Evolutionary conservation across 192 early-diverging fungal species (phyloP), one percentile per base, ranked within the genome.

Genomic region (Mortierella hygrophila): DNA sequence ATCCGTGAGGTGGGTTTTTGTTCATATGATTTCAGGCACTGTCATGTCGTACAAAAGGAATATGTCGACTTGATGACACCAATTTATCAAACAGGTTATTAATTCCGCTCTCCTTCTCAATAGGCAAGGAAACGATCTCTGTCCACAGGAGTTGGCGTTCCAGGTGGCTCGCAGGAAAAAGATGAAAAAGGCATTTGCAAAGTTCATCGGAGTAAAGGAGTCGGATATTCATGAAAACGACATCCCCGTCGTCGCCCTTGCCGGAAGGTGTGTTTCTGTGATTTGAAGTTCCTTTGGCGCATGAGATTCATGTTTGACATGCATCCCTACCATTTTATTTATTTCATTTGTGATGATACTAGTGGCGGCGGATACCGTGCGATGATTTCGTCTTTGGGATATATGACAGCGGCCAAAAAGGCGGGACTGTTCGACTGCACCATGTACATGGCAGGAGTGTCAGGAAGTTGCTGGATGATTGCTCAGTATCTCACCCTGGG

Each of bases 331-430:
- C 21, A 18, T 21, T 0, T 40, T 26, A 8, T 76, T 54, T 35
- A 35, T 68, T 21, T 54, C 11, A 65, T 65, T 26, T 65, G 26
- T 26, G 26, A 65, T 13, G 10, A 4, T 37, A 37, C 6, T 35
- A 94, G 94, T 76, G 96, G 96, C 41, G 96, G 96, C 18, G 96
- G 96, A 3, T 96, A 93, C 83, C 93, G 96, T 8, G 95, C 96
- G 10, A 97, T 97, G 96, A 81, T 96, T 47, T 92, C 93, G 15
- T 93, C 91, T 8, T 68, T 81, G n/a, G 89, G 96, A 15, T 96
- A 94, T 74, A 82, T 95, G 71, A 90, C 90, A 5, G 94, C 91
- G 1, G 92, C 95, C 87, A 82, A 95, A 35, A 86, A 94, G 20
- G 84, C 92, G 7, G 95, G 95, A 41, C 49, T 94, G 13, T 90